These are phyloP conservation scores for Calocybe indica DNA, from an alignment of 768 basidiomycete species.

Conservation along the genomic window DNA sequence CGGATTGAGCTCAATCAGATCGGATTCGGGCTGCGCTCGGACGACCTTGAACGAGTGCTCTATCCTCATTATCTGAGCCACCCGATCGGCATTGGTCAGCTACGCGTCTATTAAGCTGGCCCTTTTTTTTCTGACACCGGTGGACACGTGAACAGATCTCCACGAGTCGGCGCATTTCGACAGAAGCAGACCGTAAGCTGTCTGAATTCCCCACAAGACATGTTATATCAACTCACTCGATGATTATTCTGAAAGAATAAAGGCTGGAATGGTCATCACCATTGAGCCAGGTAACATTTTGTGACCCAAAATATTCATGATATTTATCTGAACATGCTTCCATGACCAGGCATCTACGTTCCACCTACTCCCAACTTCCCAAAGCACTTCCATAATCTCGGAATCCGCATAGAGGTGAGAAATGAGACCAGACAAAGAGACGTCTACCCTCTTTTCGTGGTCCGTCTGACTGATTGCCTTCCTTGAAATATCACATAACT, in stretches of 20 bases:
- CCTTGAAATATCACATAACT: constrained; percentile 2
- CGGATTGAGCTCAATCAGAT: constrained; percentile 71
- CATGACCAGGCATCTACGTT: constrained; percentile 69
- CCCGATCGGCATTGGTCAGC: constrained; percentile 82
- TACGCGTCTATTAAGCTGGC: neutral
- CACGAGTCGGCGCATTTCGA: constrained; percentile 76
- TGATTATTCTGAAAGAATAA: constrained; percentile 39
- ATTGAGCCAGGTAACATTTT: constrained; percentile 68
- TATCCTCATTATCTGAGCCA: constrained; percentile 95
- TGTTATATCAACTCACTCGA: neutral
- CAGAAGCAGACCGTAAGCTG: constrained; percentile 44
- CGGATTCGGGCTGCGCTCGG: constrained; percentile 56
- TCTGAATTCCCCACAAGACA: neutral
- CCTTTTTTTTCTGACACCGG: constrained; percentile 2
- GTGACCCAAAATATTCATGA: too few species aligned
- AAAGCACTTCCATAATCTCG: constrained; percentile 83
- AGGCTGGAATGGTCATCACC: constrained; percentile 87
- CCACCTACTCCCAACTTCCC: constrained; percentile 78
- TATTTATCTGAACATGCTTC: too few species aligned
- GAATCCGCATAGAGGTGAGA: constrained; percentile 82
- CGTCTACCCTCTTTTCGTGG: too few species aligned
- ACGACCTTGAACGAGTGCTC: constrained; percentile 64
- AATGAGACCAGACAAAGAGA: too few species aligned
- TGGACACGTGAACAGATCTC: constrained; percentile 49
- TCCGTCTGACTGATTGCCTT: neutral